A percentile compares a stretch with the other conserved stretches of the same genome.
Evolutionary conservation across 2,329 filamentous ascomycete genomes (phyloP).

Genomic region (Fusarium chaquense): DNA sequence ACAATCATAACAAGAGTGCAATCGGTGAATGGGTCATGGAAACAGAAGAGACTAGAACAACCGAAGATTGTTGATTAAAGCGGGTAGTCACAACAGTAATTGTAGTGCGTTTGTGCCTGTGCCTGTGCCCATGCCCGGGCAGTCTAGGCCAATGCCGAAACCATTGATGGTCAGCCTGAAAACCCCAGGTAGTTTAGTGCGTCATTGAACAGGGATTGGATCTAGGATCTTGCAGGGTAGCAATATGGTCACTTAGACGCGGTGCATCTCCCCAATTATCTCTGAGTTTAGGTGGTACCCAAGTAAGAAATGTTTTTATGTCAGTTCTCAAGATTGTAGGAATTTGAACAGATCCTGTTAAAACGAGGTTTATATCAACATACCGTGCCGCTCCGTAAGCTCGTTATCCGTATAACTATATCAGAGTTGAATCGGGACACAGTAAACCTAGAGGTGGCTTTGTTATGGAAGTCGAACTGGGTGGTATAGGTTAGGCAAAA

Average conservation of each 20-base stretch:
- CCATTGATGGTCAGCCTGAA: slow-evolving; percentile 28
- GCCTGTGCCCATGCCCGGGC: no score
- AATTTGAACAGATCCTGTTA: not conserved
- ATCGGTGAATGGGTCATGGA: slow-evolving; percentile 1
- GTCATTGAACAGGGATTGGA: slow-evolving; percentile 12
- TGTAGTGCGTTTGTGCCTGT: not conserved
- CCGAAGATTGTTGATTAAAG: slow-evolving; percentile 14
- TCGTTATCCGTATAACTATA: not conserved
- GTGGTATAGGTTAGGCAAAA: not conserved
- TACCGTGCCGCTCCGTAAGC: not conserved
- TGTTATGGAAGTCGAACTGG: not conserved
- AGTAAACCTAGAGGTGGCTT: not conserved
- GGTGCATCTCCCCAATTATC: no score
- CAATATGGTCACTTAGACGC: not conserved
- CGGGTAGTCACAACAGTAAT: not conserved
- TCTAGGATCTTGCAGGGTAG: slow-evolving; percentile 1
- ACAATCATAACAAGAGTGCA: slow-evolving; percentile 20
- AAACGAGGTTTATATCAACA: not conserved
- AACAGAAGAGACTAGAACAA: slow-evolving; percentile 6
- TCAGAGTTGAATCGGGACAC: not conserved
- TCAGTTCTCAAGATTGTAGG: no score
- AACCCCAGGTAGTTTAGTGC: slow-evolving; percentile 12
- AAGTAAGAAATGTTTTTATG: no score
- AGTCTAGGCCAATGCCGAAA: slow-evolving; percentile 9
- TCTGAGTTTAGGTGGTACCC: no score